A percentile compares a stretch with the other conserved stretches of the same genome.
Evolutionary conservation across 176 grass and related monocot genomes (phyloP).

Genomic region (Lolium perenne): DNA sequence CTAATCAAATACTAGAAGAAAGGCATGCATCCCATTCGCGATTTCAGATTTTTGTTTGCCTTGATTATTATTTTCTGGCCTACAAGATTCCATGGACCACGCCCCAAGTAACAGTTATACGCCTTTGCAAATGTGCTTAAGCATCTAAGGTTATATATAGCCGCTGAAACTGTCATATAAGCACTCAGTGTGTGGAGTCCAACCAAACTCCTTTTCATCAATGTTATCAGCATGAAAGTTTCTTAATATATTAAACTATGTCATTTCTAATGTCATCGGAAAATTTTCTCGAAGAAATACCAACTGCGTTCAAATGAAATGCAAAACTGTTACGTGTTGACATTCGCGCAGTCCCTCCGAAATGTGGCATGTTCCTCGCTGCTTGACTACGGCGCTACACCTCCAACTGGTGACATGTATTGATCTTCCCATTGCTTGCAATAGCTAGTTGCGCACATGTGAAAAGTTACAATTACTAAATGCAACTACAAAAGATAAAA

Average conservation of each 20-base stretch:
- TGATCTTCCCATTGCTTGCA: too few relatives aligned
- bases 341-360: too few relatives aligned
- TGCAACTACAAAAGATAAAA: too few relatives aligned
- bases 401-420: too few relatives aligned
- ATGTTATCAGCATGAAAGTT: not conserved
- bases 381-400: too few relatives aligned
- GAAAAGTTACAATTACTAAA: too few relatives aligned
- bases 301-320: too few relatives aligned
- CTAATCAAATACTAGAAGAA: not conserved
- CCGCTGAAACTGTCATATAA: not conserved
- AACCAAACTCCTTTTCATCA: not conserved
- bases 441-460: too few relatives aligned
- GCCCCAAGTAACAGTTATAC: not conserved
- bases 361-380: too few relatives aligned
- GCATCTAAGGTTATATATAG: slow-evolving; percentile 16
- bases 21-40: slow-evolving; percentile 44
- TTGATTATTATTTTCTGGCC: not conserved
- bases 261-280: not conserved
- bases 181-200: not conserved
- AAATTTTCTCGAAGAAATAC: not conserved
- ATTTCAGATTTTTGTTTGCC: not conserved
- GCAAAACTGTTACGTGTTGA: too few relatives aligned
- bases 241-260: not conserved
- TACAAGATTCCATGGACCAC: not conserved
- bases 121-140: not conserved